These are phyloP conservation scores for Huiozyma naganishii DNA, from an alignment of 805 yeast species.

Conservation along the genomic window DNA sequence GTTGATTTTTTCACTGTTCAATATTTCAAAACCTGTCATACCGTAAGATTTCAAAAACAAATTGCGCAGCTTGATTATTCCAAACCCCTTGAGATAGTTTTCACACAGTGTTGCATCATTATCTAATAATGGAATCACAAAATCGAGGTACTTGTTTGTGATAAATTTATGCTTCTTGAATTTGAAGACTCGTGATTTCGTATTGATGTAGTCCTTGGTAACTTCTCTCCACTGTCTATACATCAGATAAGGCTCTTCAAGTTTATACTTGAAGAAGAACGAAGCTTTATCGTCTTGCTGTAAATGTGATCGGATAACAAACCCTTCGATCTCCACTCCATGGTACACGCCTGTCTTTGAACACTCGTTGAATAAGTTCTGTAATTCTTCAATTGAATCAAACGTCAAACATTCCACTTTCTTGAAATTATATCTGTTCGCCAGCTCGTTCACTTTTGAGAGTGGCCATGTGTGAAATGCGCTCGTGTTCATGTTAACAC, in stretches of 20 bases:
- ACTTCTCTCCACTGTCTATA: constrained; percentile 87
- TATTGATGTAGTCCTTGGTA: constrained; percentile 45
- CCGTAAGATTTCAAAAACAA: constrained; percentile 45
- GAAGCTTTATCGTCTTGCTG: constrained; percentile 25
- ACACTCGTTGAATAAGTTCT: constrained; percentile 42
- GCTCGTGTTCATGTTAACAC: constrained; percentile 61
- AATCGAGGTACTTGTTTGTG: constrained; percentile 58
- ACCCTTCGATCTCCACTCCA: constrained; percentile 78
- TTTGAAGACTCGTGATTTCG: constrained; percentile 28
- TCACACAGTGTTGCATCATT: constrained; percentile 36
- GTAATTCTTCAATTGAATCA: constrained; percentile 32
- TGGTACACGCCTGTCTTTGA: constrained; percentile 61
- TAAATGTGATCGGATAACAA: constrained; percentile 64
- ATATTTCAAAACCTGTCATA: constrained; percentile 48
- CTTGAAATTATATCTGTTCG: constrained; percentile 58
- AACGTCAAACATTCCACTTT: constrained; percentile 38
- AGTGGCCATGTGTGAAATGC: constrained; percentile 57
- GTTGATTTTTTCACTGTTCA: constrained; percentile 33
- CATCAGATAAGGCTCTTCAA: constrained; percentile 88
- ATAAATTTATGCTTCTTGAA: constrained; percentile 46
- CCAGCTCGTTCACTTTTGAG: constrained; percentile 49
- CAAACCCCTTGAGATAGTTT: constrained; percentile 45
- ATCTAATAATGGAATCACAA: constrained; percentile 46
- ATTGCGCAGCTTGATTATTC: constrained; percentile 66
- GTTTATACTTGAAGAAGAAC: constrained; percentile 84